Evolutionary conservation across 495 filamentous ascomycete genomes (phyloP), one percentile per base, ranked within the genome.

Genomic region (Penicillium canescens): DNA sequence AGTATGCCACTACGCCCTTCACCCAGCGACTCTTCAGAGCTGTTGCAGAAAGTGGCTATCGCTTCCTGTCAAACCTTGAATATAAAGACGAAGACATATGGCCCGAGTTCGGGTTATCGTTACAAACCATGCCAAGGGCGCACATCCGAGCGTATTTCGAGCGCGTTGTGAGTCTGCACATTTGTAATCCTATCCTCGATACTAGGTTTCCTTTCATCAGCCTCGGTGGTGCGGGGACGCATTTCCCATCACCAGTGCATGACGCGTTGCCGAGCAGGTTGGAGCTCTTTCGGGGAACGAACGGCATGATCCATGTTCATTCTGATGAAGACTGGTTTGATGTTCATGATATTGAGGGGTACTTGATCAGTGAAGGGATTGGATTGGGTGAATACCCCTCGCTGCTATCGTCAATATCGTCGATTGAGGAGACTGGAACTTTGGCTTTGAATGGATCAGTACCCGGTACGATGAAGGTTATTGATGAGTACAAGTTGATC

Each of bases 301-400:
- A 63, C 50, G 61, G 61, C 2, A 50, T 60, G 13, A 37, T 2
- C 21, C 31, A 52, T 21, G 9, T 60, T 44, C 33, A 26, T 34
- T 56, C 43, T 12, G 53, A 63, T 20, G 57, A 63, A 28, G 26
- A 60, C 41, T 63, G 56, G 56, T 63, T 63, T 23, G 61, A 63
- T 46, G 50, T 60, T 14, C 49, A 57, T 35, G 61, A 63, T 50
- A 37, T 63, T 10, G 57, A 63, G 38, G 41, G 61, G 24, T 63
- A 44, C 37, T 16, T 63, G 42, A 16, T 46, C 14, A 50, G 40
- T 9, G 28, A 54, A 20, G 43, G 47, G 0, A 55, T 62, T 12
- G 4, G 16, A 21, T 21, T 20, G 6, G 47, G 46, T n/a, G 18
- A 28, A 2, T 46, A 52, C 16, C 41, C 42, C 3, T 10, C 54